Base-by-base conservation (phyloP, 306 rosid species). In the Sechiopsis laciniata region DNA sequence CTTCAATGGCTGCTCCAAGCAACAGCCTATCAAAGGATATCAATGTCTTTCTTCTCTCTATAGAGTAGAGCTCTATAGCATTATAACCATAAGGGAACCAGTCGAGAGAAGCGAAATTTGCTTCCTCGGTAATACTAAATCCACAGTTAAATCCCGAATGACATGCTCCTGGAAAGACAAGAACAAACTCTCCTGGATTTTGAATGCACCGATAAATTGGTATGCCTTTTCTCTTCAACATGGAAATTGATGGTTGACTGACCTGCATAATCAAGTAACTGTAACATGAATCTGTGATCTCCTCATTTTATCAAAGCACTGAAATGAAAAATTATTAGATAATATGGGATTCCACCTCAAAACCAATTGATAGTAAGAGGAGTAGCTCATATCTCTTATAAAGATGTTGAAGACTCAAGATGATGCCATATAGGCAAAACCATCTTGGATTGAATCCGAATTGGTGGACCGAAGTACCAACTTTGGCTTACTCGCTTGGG, bases 141-240 rank as follows among this genome's bases (percentile, higher is more conserved):
- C 99, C 99, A 32, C 89, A 89, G 78, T 89, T 86, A 77, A 94
- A 87, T 76, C 90, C 95, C 0, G 97, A 86, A 88, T 83, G 84
- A 82, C 85, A 89, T 76, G 88, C 87, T 78, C 96, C 90, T 13
- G 97, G 90, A 68, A 87, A 78, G 77, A 85, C 75, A 51, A 94
- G 88, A 84, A 94, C 89, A 80, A 86, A 89, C 81, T 91, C 99
- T 42, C 88, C 71, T 7, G 87, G 87, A 82, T 80, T 56, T 83
- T 94, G 99, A 81, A 88, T 32, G 75, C 99, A 87, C 21, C 86
- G 91, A 79, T 84, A 89, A 66, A 91, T 87, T 2, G 96, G 95
- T 76, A 88, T 79, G 13, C 82, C 92, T 80, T 79, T 87, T 14
- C 83, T 82, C 78, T 87, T 91, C 86, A 94, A 77, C 62, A 70